Conservation (phyloP, 345 rosid species). For the Acer saccharum region DNA sequence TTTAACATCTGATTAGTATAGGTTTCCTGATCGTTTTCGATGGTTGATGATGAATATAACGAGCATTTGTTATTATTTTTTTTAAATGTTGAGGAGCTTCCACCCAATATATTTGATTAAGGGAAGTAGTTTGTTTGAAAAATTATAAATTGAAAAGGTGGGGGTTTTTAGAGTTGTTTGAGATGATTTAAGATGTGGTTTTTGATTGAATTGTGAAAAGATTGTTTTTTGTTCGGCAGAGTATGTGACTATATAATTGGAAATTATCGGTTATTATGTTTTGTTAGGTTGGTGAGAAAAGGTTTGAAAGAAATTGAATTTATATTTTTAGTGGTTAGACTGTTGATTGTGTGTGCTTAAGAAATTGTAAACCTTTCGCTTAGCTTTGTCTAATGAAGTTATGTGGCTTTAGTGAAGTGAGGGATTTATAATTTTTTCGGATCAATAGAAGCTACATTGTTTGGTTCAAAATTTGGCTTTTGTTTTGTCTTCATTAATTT, state of each 20-base stretch:
- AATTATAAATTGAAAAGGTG: not conserved
- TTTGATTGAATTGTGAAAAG: constrained; percentile 9
- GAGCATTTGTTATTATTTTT: not conserved
- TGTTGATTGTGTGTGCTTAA: not conserved
- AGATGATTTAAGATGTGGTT: constrained; percentile 2
- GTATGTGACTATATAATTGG: not conserved
- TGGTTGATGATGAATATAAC: not conserved
- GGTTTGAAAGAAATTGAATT: not conserved
- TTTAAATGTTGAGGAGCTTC: not conserved
- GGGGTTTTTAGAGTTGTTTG: not conserved
- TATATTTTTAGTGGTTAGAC: not conserved
- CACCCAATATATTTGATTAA: not conserved
- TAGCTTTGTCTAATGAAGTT: too few relatives aligned
- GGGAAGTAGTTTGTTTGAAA: not conserved
- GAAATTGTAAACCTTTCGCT: not conserved
- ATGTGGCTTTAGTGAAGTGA: not conserved
- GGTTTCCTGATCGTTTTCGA: not conserved
- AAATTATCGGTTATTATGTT: not conserved
- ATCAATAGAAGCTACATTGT: not conserved
- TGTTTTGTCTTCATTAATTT: not conserved
- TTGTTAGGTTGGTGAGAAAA: constrained; percentile 10
- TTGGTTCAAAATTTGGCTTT: not conserved
- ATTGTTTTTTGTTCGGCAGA: not conserved
- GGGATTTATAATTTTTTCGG: not conserved
- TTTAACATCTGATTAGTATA: not conserved